Evolutionary conservation across 2,329 filamentous ascomycete genomes (phyloP).

Genomic region (Nemania diffusa): DNA sequence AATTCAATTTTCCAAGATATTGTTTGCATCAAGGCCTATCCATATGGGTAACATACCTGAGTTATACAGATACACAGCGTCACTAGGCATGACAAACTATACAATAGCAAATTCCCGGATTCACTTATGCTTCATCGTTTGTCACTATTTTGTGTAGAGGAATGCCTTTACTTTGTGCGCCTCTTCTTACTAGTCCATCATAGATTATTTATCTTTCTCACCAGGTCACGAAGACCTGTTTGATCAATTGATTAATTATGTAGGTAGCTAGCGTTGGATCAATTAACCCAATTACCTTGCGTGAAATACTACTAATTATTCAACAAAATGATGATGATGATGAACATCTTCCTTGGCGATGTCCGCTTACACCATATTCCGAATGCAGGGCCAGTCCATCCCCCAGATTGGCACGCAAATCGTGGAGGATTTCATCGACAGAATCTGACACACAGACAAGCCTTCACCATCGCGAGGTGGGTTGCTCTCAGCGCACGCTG

Average conservation of each 20-base stretch:
- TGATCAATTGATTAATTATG: neutral
- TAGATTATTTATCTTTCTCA: neutral
- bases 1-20: too few species aligned
- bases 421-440: conserved; percentile 28
- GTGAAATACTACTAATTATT: too few species aligned
- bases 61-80: neutral
- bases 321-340: too few species aligned
- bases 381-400: conserved; percentile 13
- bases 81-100: neutral
- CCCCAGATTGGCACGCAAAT: conserved; percentile 34
- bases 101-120: neutral
- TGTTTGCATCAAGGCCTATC: neutral
- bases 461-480: conserved; percentile 8
- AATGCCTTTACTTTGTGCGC: neutral
- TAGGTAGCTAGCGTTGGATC: neutral
- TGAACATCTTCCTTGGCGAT: neutral
- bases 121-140: neutral
- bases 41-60: neutral
- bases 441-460: conserved; percentile 23
- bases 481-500: neutral
- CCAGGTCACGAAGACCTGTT: neutral
- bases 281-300: too few species aligned
- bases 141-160: too few species aligned
- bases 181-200: neutral
- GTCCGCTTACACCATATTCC: neutral